Evolutionary conservation across 2,329 filamentous ascomycete genomes (phyloP), one percentile per base, ranked within the genome.

Genomic region (Beauveria medogensis): DNA sequence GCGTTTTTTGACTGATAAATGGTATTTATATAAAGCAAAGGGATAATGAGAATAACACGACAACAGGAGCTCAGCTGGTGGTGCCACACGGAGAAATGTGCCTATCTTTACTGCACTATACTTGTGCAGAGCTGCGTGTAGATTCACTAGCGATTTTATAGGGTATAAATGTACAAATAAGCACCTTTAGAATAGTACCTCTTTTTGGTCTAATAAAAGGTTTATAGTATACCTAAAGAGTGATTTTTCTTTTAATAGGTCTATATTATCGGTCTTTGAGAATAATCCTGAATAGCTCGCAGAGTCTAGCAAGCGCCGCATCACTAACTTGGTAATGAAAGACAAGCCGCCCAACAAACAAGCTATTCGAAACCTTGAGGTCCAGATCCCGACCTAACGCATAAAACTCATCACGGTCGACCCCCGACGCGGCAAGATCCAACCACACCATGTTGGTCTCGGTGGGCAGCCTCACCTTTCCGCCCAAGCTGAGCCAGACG

Each of bases 261-360:
- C 1, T 6, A 28, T 28, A 28, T 28, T 7, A 28, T 28, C 26
- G 26, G 6, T 2, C 26, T 7, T 28, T 28, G 26, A 55, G 24
- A 6, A 55, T 40, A 28, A 28, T 44, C 8, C 52, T n/a, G 16
- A 55, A 55, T 6, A 55, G 12, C 6, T 55, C 22, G 16, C 52
- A 55, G 30, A 58, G 55, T 51, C 47, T 58, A 14, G 18, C 30
- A 50, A 58, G n/a, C 9, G 55, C 55, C 26, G 20, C 44, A 14
- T 58, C 55, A 41, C 47, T 51, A 20, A 51, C 22, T 18, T 58
- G 55, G 43, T 58, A 51, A 40, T 58, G 55, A 37, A 58, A 58
- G 3, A 51, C 44, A 50, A 58, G 44, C 26, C 55, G 55, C 6
- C 47, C 55, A 41, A 55, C 40, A 28, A 55, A 44, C 20, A 55